phyloP scores from a whole-genome alignment of 768 basidiomycete genomes.

The Suillus variegatus region DNA sequence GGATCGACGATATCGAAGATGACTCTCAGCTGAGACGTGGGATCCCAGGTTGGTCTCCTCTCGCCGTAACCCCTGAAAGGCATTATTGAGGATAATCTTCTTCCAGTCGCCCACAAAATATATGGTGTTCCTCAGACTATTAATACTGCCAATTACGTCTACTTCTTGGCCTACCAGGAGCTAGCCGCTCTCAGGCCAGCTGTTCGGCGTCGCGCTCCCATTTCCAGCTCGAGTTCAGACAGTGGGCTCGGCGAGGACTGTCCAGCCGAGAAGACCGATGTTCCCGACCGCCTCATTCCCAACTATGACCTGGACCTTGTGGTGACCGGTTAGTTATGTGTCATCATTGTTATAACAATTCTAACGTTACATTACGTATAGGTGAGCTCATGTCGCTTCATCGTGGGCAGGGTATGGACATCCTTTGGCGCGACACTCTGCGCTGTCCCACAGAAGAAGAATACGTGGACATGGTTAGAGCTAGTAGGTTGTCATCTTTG shows the following conservation, averaged over 20 bases:
- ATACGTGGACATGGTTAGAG: conserved; percentile 94
- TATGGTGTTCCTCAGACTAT: conserved; percentile 96
- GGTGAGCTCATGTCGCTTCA: conserved; percentile 82
- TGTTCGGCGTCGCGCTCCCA: neutral
- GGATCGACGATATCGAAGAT: conserved; percentile 96
- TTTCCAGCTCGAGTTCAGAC: conserved; percentile 7
- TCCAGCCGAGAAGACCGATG: conserved; percentile 14
- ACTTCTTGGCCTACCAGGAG: conserved; percentile 91
- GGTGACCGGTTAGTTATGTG: conserved; percentile 61
- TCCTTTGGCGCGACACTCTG: conserved; percentile 91
- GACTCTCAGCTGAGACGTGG: conserved; percentile 86
- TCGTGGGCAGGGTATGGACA: conserved; percentile 90
- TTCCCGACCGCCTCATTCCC: conserved; percentile 23
- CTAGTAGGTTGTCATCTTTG: conserved; percentile 57
- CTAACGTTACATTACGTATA: conserved; percentile 14
- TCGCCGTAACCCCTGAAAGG: neutral
- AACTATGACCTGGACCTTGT: conserved; percentile 61
- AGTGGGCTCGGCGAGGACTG: conserved; percentile 6
- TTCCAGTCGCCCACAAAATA: conserved; percentile 89
- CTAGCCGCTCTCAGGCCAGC: conserved; percentile 30
- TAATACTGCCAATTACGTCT: conserved; percentile 96
- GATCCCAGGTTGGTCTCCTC: conserved; percentile 59
- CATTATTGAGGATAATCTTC: neutral
- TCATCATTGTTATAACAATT: neutral
- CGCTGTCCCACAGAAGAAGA: conserved; percentile 93